These are phyloP conservation scores for Hymenoscyphus fraxineus DNA, from an alignment of 2,329 filamentous ascomycete species.

Conservation along the genomic window DNA sequence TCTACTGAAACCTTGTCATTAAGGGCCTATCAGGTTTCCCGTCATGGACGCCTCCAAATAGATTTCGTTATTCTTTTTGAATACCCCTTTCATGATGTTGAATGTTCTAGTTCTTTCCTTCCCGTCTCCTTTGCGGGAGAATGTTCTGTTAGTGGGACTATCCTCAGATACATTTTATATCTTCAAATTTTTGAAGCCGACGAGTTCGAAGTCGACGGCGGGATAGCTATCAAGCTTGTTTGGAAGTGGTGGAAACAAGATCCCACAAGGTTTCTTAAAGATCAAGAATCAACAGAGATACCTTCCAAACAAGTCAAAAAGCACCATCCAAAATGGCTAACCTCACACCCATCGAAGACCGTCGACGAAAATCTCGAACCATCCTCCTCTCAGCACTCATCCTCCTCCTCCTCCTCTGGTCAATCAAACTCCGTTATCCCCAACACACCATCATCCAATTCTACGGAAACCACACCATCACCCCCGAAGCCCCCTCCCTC, in stretches of 20 bases:
- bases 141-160: neutral
- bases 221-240: neutral
- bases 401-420: conserved; percentile 28
- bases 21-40: neutral
- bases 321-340: conserved; percentile 2
- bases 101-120: no score
- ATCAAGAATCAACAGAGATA: neutral
- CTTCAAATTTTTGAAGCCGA: neutral
- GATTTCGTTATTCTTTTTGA: neutral
- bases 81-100: neutral
- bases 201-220: neutral
- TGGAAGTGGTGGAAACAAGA: neutral
- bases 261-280: no score
- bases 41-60: neutral
- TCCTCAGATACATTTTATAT: neutral
- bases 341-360: conserved; percentile 22
- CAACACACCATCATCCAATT: conserved; percentile 21
- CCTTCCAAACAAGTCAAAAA: neutral
- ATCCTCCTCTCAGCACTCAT: conserved; percentile 26
- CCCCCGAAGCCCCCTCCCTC: neutral
- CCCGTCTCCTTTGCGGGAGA: neutral
- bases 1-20: neutral
- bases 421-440: conserved; percentile 25
- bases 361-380: conserved; percentile 26
- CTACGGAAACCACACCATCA: conserved; percentile 17